Evolutionary conservation across 257 asterid species (phyloP).

Genomic region (Euphrasia confusa): DNA sequence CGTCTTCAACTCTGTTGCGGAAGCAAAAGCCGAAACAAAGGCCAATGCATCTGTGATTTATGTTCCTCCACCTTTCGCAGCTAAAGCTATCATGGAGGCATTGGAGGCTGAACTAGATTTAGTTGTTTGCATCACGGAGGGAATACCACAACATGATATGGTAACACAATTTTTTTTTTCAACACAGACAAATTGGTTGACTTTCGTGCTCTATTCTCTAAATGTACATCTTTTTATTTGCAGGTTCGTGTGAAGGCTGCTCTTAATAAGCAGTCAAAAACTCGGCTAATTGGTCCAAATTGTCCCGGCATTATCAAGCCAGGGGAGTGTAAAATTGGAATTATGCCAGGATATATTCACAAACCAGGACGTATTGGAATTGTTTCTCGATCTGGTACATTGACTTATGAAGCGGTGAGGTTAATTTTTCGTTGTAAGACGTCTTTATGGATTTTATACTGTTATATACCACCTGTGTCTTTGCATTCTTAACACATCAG

Average conservation of each 20-base stretch:
- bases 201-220: constrained; percentile 12
- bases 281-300: constrained; percentile 92
- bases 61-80: constrained; percentile 97
- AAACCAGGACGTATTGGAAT: constrained; percentile 96
- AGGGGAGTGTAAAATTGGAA: constrained; percentile 97
- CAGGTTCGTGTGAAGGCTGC: constrained; percentile 90
- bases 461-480: background rate
- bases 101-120: constrained; percentile 88
- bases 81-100: constrained; percentile 83
- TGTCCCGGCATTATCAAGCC: constrained; percentile 99
- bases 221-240: constrained; percentile 21
- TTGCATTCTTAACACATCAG: background rate
- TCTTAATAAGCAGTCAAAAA: constrained; percentile 71
- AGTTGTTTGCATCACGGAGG: constrained; percentile 88
- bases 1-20: constrained; percentile 82
- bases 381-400: constrained; percentile 87
- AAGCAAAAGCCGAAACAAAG: constrained; percentile 89
- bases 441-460: background rate
- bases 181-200: constrained; percentile 1
- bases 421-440: constrained; percentile 19
- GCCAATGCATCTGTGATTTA: constrained; percentile 90
- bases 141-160: constrained; percentile 97
- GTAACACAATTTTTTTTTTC: constrained; percentile 34
- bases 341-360: constrained; percentile 99
- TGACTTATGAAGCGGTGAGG: constrained; percentile 88